Evolutionary conservation across 305 asterid genomes (phyloP).

Genomic region (Solanum hybrid): DNA sequence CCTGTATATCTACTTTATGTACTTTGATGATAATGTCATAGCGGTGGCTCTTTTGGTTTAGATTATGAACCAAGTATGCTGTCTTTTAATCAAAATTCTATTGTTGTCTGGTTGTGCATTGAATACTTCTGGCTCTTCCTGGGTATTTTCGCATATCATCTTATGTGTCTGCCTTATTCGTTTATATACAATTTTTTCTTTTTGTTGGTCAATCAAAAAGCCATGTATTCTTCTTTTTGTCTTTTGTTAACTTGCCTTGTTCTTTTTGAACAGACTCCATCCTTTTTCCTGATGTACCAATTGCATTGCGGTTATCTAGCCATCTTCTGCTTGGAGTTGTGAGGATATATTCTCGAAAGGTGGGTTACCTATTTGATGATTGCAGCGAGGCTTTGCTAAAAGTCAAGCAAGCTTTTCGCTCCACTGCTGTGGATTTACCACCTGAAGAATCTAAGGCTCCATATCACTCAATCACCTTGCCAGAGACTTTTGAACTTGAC

Average conservation of each 20-base stretch:
- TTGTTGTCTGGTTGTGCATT: not conserved
- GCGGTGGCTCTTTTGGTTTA: not conserved
- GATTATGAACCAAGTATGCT: not conserved
- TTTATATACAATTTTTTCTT: not conserved
- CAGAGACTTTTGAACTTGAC: slow-evolving; percentile 98
- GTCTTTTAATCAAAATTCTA: not conserved
- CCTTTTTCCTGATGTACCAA: slow-evolving; percentile 87
- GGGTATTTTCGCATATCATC: not conserved
- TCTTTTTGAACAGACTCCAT: slow-evolving; percentile 61
- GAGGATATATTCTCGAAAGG: slow-evolving; percentile 90
- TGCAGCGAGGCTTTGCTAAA: slow-evolving; percentile 96
- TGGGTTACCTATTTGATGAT: slow-evolving; percentile 92
- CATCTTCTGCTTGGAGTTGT: slow-evolving; percentile 99
- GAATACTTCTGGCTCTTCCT: not conserved
- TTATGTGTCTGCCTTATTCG: not conserved
- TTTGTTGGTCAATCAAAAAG: not conserved
- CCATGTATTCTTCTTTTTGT: not conserved
- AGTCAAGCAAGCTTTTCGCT: slow-evolving; percentile 92
- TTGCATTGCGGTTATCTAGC: slow-evolving; percentile 95
- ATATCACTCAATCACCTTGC: slow-evolving; percentile 92
- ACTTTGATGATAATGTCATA: not conserved
- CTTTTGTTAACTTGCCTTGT: slow-evolving; percentile 7
- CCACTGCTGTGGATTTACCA: slow-evolving; percentile 96
- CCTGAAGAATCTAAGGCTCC: slow-evolving; percentile 99
- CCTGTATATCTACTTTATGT: not conserved